Evolutionary conservation across 2,329 filamentous ascomycete species (phyloP).

Genomic region (Rutstroemia sp.): DNA sequence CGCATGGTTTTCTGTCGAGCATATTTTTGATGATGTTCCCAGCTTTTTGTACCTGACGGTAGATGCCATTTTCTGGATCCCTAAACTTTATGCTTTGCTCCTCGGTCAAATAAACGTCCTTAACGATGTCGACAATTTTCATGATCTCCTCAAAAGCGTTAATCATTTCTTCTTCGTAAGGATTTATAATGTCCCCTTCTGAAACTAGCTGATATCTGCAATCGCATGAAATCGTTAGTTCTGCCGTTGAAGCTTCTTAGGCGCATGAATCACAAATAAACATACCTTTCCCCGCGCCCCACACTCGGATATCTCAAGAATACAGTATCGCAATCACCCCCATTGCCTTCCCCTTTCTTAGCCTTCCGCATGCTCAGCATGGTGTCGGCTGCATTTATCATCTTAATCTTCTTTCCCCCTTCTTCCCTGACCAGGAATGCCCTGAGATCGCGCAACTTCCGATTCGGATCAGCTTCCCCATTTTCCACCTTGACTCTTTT

Average conservation of each 20-base stretch:
- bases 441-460: slow-evolving; percentile 21
- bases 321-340: slow-evolving; percentile 45
- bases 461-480: slow-evolving; percentile 18
- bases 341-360: slow-evolving; percentile 38
- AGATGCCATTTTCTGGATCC: slow-evolving; percentile 65
- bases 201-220: slow-evolving; percentile 65
- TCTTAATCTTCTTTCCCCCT: slow-evolving; percentile 16
- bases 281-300: slow-evolving; percentile 58
- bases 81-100: slow-evolving; percentile 61
- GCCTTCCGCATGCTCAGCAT: slow-evolving; percentile 42
- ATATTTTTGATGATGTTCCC: slow-evolving; percentile 14
- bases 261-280: not conserved
- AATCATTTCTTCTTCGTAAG: slow-evolving; percentile 70
- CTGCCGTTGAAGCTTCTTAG: not conserved
- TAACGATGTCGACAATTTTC: slow-evolving; percentile 60
- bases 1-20: slow-evolving; percentile 22
- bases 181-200: slow-evolving; percentile 73
- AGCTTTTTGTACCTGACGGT: slow-evolving; percentile 70
- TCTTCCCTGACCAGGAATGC: slow-evolving; percentile 21
- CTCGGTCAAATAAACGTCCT: slow-evolving; percentile 69
- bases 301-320: slow-evolving; percentile 79
- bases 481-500: slow-evolving; percentile 17
- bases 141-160: slow-evolving; percentile 70
- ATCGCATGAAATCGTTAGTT: not conserved
- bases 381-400: slow-evolving; percentile 54